Evolutionary conservation across 192 early-diverging fungal species (phyloP).

Genomic region (Podila minutissima): DNA sequence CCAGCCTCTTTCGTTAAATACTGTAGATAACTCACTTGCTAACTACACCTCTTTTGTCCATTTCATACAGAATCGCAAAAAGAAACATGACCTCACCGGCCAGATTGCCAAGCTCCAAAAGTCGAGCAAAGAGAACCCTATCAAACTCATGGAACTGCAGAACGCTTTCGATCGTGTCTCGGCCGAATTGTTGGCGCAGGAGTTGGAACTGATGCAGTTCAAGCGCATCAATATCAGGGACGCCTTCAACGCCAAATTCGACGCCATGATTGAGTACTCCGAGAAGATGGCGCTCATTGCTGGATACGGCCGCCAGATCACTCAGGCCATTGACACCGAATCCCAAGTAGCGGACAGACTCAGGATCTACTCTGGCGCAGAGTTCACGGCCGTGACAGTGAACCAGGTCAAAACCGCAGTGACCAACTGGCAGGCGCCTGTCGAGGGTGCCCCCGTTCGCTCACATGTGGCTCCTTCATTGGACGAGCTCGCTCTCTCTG

Average conservation of each 20-base stretch:
- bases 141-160: slow-evolving; percentile 53
- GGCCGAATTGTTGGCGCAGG: slow-evolving; percentile 26
- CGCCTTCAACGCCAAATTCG: slow-evolving; percentile 40
- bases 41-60: slow-evolving; percentile 1
- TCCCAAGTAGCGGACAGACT: slow-evolving; percentile 38
- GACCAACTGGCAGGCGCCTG: slow-evolving; percentile 30
- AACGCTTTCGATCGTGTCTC: slow-evolving; percentile 35
- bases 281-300: slow-evolving; percentile 55
- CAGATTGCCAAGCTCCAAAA: slow-evolving; percentile 43
- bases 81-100: slow-evolving; percentile 36
- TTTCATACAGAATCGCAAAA: slow-evolving; percentile 38
- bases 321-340: slow-evolving; percentile 40
- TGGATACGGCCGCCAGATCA: slow-evolving; percentile 49
- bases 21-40: slow-evolving; percentile 1
- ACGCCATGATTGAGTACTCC: slow-evolving; percentile 51
- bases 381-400: slow-evolving; percentile 31
- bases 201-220: slow-evolving; percentile 50
- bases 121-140: slow-evolving; percentile 49
- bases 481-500: slow-evolving; percentile 37
- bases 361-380: slow-evolving; percentile 38
- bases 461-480: slow-evolving; percentile 8
- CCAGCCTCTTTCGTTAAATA: background rate
- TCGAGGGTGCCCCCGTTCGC: slow-evolving; percentile 10
- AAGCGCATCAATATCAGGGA: slow-evolving; percentile 45
- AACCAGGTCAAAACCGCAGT: slow-evolving; percentile 28